Conservation (phyloP, 1,284 basidiomycete species). For the Thecaphora frezii region DNA sequence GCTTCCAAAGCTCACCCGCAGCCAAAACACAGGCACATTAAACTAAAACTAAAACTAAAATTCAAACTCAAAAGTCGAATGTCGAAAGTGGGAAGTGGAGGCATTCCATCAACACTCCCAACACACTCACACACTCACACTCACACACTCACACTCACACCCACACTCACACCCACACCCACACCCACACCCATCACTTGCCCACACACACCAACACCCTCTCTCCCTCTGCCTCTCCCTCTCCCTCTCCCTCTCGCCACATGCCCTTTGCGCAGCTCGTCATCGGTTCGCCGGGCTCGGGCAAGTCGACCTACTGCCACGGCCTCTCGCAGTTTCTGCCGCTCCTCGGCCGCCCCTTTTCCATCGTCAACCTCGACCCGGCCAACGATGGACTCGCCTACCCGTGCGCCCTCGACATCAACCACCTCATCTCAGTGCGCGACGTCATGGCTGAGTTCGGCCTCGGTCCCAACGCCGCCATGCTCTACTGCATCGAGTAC, state of each 20-base stretch:
- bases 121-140: no score
- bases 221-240: neutral
- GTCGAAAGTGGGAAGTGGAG: no score
- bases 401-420: constrained; percentile 83
- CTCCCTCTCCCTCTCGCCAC: neutral
- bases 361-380: constrained; percentile 92
- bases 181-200: no score
- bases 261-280: constrained; percentile 48
- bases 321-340: constrained; percentile 68
- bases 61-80: no score
- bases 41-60: no score
- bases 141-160: no score
- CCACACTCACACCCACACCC: no score
- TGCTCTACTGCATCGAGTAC: constrained; percentile 97
- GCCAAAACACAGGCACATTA: no score
- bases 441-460: constrained; percentile 84
- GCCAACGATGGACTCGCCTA: constrained; percentile 89
- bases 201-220: neutral
- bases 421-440: constrained; percentile 80
- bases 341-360: constrained; percentile 80
- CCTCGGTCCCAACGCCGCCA: constrained; percentile 92
- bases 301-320: constrained; percentile 54
- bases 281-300: constrained; percentile 52
- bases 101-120: no score
- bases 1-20: no score